These are phyloP conservation scores for Phialocephala sp. DNA, from an alignment of 2,329 filamentous ascomycete genomes.

Conservation along the genomic window DNA sequence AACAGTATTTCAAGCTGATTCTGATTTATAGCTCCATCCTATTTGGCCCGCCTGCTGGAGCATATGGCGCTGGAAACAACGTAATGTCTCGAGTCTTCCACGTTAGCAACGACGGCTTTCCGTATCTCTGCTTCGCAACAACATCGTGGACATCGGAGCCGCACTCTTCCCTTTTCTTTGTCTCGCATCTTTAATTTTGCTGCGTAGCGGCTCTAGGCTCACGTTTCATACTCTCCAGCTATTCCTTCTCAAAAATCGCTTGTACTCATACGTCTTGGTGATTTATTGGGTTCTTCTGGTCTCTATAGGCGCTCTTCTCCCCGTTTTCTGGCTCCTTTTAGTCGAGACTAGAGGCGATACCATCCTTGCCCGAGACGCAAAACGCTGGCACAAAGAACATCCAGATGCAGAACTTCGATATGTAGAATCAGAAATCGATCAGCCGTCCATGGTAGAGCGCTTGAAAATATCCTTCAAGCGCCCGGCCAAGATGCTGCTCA, in stretches of 20 bases:
- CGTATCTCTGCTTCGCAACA: conserved; percentile 48
- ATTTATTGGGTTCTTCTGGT: conserved; percentile 44
- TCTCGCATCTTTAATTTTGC: too few species aligned
- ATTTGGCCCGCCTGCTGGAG: conserved; percentile 41
- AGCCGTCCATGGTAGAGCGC: conserved; percentile 10
- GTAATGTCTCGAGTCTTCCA: conserved; percentile 42
- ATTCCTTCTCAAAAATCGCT: too few species aligned
- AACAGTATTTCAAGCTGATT: conserved; percentile 38
- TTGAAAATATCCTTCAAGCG: conserved; percentile 18
- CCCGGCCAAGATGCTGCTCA: conserved; percentile 53
- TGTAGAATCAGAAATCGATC: conserved; percentile 9
- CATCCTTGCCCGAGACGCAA: conserved; percentile 37
- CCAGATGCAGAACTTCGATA: conserved; percentile 14
- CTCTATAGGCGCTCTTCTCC: conserved; percentile 49
- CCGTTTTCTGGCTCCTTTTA: conserved; percentile 47
- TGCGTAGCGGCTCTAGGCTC: too few species aligned
- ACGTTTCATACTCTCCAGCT: too few species aligned
- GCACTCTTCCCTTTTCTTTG: conserved; percentile 44
- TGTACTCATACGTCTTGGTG: conserved; percentile 19
- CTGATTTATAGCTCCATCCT: conserved; percentile 46
- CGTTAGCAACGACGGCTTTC: conserved; percentile 46
- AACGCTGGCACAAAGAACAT: conserved; percentile 22
- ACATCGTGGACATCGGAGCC: conserved; percentile 49
- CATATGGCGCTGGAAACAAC: conserved; percentile 44
- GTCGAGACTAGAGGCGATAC: conserved; percentile 52